Evolutionary conservation across 345 rosid species (phyloP), one percentile per base, ranked within the genome.

Genomic region (Raphanus raphanistrum): DNA sequence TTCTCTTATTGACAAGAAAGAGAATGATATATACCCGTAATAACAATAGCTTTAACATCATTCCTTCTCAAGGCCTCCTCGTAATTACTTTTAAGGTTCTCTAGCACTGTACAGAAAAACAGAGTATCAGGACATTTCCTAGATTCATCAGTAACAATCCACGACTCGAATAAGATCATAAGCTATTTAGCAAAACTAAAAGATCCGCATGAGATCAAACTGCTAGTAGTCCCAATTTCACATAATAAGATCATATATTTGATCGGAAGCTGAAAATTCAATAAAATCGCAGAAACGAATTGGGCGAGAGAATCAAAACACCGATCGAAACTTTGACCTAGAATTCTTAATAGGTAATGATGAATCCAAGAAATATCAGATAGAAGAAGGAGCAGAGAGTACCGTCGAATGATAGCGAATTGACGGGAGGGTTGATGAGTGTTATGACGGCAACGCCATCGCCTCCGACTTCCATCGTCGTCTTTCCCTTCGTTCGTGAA

Each of bases 21-120:
- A 80, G 36, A 28, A 26, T 65, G 72, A 65, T 45, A 28, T 45
- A 28, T 68, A 89, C 98, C 99, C 4, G 97, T 87, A 57, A 96
- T 76, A 63, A 96, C 98, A 81, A 96, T 90, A 32, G 99, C 99
- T 84, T 90, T 91, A 62, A 96, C 98, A 86, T 96, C 97, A 79
- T 88, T 83, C 85, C 97, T 89, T 60, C 75, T 84, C 63, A 91
- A 78, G 71, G 98, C 98, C 79, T 90, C 83, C 13, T 89, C 94
- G 69, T 79, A 91, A 80, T 80, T 88, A 16, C 90, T 90, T 77
- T 85, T 93, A 84, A 96, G 86, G 81, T 94, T 88, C 71, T 72
- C 8, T 69, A 95, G 80, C 66, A 96, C 98, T 95, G 85, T 16
- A 72, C 8, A 75, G 8, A 80, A 60, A 57, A 78, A 61, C 61